Base-by-base conservation (phyloP, 1,139 yeast genomes). In the Debaryomyces robertsiae region DNA sequence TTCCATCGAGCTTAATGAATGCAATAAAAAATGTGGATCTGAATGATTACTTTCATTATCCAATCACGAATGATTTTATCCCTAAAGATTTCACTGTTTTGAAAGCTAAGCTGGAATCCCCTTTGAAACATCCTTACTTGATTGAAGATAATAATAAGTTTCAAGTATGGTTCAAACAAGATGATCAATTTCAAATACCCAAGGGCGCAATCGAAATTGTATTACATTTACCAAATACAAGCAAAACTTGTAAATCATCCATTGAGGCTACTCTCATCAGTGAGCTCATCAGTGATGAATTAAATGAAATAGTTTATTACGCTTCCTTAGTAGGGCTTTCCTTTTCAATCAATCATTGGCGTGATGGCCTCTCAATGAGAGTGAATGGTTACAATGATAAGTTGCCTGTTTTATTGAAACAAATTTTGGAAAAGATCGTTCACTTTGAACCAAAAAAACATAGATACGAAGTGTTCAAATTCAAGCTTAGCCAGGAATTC, bases 101-200 rank as follows among this genome's bases (percentile, higher is more conserved):
- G 24, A 74, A 71, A 46, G 58, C 65, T 34, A 74, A 73, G 31
- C 42, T 56, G 3, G 56, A 55, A 5, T 34, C 27, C 1, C 73
- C 77, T 0, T 57, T 65, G 34, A 48, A 52, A 5, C 65, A 65
- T 46, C 79, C 77, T 2, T 67, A 58, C 45, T 55, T 73, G 31
- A 55, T 73, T 36, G 59, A 62, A 29, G 70, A 70, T 36, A 54
- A 57, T 27, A 53, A 54, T 23, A 63, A 58, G 42, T 52, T 60
- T 41, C 73, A 70, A 52, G 69, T 89, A 27, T 93, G 98, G 98
- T 89, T 75, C 62, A 93, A 91, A 59, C 85, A 85, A 55, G 97
- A 93, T 63, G 96, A 93, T 50, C 81, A 84, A 36, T 88, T 93
- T 57, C 81, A 86, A 72, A 85, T 87, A 13, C 98, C 98, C 35